Evolutionary conservation across 2,329 filamentous ascomycete species (phyloP), one percentile per base, ranked within the genome.

Genomic region (Diaporthe caulivora): DNA sequence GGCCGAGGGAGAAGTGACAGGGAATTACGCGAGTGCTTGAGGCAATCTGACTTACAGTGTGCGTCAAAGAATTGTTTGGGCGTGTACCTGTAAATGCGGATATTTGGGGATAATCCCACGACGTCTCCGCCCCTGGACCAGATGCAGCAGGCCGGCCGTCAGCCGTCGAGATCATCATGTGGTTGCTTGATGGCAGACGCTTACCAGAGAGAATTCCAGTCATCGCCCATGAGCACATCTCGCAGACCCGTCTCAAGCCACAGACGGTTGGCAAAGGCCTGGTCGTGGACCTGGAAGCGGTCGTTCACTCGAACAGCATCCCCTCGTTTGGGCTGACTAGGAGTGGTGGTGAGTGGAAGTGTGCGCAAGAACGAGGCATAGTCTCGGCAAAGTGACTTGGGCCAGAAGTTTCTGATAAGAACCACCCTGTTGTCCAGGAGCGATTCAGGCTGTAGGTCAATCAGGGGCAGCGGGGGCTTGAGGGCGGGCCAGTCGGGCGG

Each of bases 21-120:
- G 9, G 42, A 15, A 26, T 11, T 44, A 24, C 3, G 18, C 21
- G 2, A 5, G 26, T n/a, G 18, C 29, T 49, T 51, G 42, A 31
- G 40, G 17, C 44, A 55, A 44, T 55, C 24, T 40, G 6, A 89
- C 92, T 78, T 89, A 96, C 94, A 98, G 81, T 98, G 96, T 78
- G 94, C 92, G 80, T 95, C 95, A 81, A 98, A 98, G 81, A 95
- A 98, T 80, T 98, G 95, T 0, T 94, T 94, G 76, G 92, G 90
- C 1, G 88, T 90, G 82, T 98, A 98, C 29, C 95, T 90, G 84
- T 98, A 98, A 40, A 98, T 90, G 44, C 96, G 89, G 71, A 98
- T 97, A 77, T 97, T 97, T 11, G 94, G 91, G 82, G 95, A 98
- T 74, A 98, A 84, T 0, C 95, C 95, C n/a, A 97, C 84, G 0